These are phyloP conservation scores for Sanghuangporus weigelae DNA, from an alignment of 1,284 basidiomycete genomes.

Conservation along the genomic window DNA sequence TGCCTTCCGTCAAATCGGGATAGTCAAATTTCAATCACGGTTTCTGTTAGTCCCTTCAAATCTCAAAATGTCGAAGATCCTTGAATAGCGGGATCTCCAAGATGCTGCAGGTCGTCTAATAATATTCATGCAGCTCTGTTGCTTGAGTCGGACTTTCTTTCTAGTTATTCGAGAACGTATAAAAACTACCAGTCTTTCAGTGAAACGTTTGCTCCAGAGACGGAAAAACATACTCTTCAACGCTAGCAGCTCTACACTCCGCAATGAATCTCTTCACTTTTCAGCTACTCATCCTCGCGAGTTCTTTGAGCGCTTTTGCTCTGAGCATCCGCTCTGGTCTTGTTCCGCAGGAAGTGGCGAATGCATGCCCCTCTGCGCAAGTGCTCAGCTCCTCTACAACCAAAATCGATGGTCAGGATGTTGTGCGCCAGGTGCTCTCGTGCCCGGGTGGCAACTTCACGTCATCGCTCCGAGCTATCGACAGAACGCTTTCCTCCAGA, in stretches of 20 bases:
- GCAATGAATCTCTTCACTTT: neutral
- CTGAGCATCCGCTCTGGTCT: neutral
- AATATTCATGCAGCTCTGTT: too few relatives aligned
- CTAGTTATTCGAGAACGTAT: neutral
- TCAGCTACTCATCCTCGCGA: neutral
- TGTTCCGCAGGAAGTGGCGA: neutral
- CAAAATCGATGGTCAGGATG: neutral
- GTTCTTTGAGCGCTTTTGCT: neutral
- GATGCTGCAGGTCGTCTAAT: too few relatives aligned
- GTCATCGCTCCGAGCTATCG: neutral
- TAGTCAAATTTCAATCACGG: too few relatives aligned
- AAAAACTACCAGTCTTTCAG: neutral
- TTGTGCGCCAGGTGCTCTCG: neutral
- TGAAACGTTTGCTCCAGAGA: neutral
- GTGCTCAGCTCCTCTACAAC: neutral
- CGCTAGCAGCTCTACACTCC: neutral
- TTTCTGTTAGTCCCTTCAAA: too few relatives aligned
- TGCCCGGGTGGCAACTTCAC: neutral
- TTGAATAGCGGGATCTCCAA: too few relatives aligned
- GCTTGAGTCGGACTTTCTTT: neutral
- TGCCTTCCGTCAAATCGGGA: too few relatives aligned
- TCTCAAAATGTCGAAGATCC: too few relatives aligned
- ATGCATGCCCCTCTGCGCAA: neutral
- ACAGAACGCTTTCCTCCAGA: neutral
- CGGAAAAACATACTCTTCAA: neutral